phyloP scores from a whole-genome alignment of 148 eudicot species.

The Talinum fruticosum region DNA sequence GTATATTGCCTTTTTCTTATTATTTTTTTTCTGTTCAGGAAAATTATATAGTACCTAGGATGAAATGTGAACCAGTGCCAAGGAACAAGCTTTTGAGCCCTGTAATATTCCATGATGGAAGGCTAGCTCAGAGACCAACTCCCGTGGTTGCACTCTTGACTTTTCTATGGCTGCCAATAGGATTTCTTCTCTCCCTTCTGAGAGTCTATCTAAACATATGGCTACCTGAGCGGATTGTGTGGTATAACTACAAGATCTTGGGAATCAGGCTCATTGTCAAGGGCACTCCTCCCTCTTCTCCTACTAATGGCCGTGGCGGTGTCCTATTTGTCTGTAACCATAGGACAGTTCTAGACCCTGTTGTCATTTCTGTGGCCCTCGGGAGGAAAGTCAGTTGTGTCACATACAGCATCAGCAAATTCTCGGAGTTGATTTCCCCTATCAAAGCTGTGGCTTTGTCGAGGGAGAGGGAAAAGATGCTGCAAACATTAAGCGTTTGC shows the following conservation, averaged over 20 bases:
- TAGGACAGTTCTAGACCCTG: constrained; percentile 51
- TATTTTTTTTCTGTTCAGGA: background rate
- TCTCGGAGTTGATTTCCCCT: constrained; percentile 55
- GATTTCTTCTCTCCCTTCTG: constrained; percentile 42
- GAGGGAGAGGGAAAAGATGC: constrained; percentile 58
- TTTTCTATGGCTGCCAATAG: constrained; percentile 60
- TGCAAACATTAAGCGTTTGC: constrained; percentile 38
- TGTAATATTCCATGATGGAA: constrained; percentile 59
- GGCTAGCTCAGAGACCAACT: constrained; percentile 55
- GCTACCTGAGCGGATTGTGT: constrained; percentile 34
- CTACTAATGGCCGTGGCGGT: constrained; percentile 37
- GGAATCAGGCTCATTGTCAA: constrained; percentile 52
- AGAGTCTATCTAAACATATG: constrained; percentile 44
- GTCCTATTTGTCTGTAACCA: constrained; percentile 60
- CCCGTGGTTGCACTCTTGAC: constrained; percentile 45
- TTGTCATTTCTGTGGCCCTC: constrained; percentile 44
- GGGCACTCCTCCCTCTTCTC: constrained; percentile 64
- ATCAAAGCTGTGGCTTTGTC: constrained; percentile 61
- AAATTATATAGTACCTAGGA: constrained; percentile 45
- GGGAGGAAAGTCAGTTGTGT: constrained; percentile 54
- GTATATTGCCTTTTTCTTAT: no score
- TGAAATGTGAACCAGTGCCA: constrained; percentile 42
- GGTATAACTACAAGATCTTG: constrained; percentile 42
- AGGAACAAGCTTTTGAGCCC: constrained; percentile 49
- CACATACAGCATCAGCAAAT: constrained; percentile 56